Conservation (phyloP, 1,284 basidiomycete genomes). For the Stereum hirsutum region DNA sequence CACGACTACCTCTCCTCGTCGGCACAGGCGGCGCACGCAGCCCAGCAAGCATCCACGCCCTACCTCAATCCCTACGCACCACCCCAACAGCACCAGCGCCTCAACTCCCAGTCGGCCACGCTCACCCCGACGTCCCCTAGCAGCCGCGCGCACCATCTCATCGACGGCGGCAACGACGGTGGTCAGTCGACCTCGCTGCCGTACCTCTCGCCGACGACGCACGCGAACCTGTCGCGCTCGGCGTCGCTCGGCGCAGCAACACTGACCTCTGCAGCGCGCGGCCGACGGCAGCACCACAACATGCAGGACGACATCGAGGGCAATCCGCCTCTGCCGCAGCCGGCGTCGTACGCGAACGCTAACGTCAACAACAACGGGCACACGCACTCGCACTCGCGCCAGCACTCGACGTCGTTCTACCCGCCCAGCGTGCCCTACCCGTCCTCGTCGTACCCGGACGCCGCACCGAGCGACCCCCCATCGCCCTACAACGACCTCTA, state of each 20-base stretch:
- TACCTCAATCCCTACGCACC: conserved; percentile 20
- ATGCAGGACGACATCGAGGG: conserved; percentile 64
- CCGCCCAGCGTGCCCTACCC: conserved; percentile 50
- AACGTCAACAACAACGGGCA: too few relatives aligned
- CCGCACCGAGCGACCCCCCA: conserved; percentile 5
- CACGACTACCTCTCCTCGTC: conserved; percentile 54
- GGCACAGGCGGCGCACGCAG: conserved; percentile 47
- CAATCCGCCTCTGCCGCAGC: conserved; percentile 45
- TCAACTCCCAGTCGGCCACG: conserved; percentile 33
- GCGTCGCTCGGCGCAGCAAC: conserved; percentile 43
- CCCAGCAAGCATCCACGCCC: conserved; percentile 33
- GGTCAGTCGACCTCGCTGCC: conserved; percentile 35
- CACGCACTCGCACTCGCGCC: conserved; percentile 27
- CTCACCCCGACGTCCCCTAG: conserved; percentile 21
- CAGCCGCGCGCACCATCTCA: conserved; percentile 29
- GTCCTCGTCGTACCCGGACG: conserved; percentile 7
- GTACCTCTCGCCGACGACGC: conserved; percentile 39
- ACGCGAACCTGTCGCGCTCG: conserved; percentile 51
- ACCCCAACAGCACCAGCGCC: too few relatives aligned
- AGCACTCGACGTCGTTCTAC: conserved; percentile 38
- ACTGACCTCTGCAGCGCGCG: conserved; percentile 20
- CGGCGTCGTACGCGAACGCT: conserved; percentile 14
- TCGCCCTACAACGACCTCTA: conserved; percentile 55
- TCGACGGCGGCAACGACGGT: conserved; percentile 57
- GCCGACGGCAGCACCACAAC: conserved; percentile 30